Conservation (phyloP, 768 basidiomycete species). For the Phylloporus scabripes region DNA sequence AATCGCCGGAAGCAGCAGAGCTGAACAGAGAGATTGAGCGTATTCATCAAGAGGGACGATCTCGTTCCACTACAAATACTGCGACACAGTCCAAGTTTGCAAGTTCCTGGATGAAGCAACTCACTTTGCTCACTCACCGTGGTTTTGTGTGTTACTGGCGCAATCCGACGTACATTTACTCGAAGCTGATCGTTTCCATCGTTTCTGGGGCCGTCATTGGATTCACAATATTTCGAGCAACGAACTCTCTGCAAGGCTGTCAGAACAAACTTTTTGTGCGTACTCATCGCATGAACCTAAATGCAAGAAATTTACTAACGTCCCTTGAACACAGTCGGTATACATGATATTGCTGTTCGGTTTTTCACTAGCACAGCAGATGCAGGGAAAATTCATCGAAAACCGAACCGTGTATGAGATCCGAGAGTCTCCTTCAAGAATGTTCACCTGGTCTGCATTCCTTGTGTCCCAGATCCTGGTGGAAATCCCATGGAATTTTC, state of each 20-base stretch:
- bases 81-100: slow-evolving; percentile 30
- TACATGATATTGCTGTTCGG: slow-evolving; percentile 42
- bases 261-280: slow-evolving; percentile 42
- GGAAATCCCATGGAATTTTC: slow-evolving; percentile 42
- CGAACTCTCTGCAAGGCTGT: slow-evolving; percentile 35
- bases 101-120: slow-evolving; percentile 37
- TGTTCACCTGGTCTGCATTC: slow-evolving; percentile 59
- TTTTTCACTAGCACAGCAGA: slow-evolving; percentile 51
- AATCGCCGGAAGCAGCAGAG: slow-evolving; percentile 35
- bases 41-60: slow-evolving; percentile 37
- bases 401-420: slow-evolving; percentile 56
- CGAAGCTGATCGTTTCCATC: slow-evolving; percentile 37
- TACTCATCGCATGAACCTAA: not conserved
- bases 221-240: slow-evolving; percentile 37
- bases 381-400: slow-evolving; percentile 53
- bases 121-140: slow-evolving; percentile 27
- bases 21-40: slow-evolving; percentile 39
- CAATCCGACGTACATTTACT: slow-evolving; percentile 35
- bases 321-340: slow-evolving; percentile 33
- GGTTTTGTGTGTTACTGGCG: slow-evolving; percentile 35
- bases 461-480: slow-evolving; percentile 47
- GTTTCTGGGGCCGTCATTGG: slow-evolving; percentile 35
- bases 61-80: slow-evolving; percentile 17
- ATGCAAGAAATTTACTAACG: not conserved
- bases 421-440: slow-evolving; percentile 57